Percentiles rank a stretch among this genome's conserved stretches.
These are phyloP conservation scores for Alternaria conjuncta DNA, from an alignment of 2,329 filamentous ascomycete genomes.

Conservation along the genomic window DNA sequence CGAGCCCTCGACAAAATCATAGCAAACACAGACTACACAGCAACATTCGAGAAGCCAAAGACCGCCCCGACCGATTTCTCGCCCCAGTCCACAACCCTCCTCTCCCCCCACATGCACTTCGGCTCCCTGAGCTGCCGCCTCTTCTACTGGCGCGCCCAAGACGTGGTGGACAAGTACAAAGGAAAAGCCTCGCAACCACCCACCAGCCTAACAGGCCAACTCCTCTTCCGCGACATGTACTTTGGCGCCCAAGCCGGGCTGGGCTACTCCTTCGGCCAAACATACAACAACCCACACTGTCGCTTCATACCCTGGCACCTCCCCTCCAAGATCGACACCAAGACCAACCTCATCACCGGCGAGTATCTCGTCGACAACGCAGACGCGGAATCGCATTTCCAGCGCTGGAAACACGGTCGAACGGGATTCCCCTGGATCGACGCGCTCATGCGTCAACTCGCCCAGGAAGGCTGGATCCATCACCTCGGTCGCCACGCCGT, in stretches of 20 bases:
- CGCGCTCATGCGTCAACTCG: slow-evolving; percentile 77
- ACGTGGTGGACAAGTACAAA: slow-evolving; percentile 64
- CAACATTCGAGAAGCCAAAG: slow-evolving; percentile 77
- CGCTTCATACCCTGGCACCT: slow-evolving; percentile 83
- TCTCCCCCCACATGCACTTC: slow-evolving; percentile 78
- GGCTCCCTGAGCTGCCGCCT: slow-evolving; percentile 72
- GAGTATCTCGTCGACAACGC: slow-evolving; percentile 68
- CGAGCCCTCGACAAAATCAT: slow-evolving; percentile 65
- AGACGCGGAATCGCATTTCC: slow-evolving; percentile 69
- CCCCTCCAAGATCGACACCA: slow-evolving; percentile 62
- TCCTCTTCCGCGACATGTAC: slow-evolving; percentile 84
- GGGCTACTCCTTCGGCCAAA: slow-evolving; percentile 69
- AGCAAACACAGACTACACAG: slow-evolving; percentile 68
- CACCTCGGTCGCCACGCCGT: slow-evolving; percentile 79
- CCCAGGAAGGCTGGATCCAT: slow-evolving; percentile 78
- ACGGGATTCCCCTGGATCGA: slow-evolving; percentile 85
- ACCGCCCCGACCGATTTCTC: slow-evolving; percentile 76
- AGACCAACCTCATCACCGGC: slow-evolving; percentile 59
- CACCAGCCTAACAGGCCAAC: slow-evolving; percentile 72
- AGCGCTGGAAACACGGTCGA: slow-evolving; percentile 70
- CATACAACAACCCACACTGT: slow-evolving; percentile 68
- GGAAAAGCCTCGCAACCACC: slow-evolving; percentile 65
- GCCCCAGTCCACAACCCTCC: slow-evolving; percentile 74
- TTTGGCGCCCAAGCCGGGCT: slow-evolving; percentile 76
- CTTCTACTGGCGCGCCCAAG: slow-evolving; percentile 75